These are phyloP conservation scores for Ciborinia camelliae DNA, from an alignment of 2,329 filamentous ascomycete species.

Conservation along the genomic window DNA sequence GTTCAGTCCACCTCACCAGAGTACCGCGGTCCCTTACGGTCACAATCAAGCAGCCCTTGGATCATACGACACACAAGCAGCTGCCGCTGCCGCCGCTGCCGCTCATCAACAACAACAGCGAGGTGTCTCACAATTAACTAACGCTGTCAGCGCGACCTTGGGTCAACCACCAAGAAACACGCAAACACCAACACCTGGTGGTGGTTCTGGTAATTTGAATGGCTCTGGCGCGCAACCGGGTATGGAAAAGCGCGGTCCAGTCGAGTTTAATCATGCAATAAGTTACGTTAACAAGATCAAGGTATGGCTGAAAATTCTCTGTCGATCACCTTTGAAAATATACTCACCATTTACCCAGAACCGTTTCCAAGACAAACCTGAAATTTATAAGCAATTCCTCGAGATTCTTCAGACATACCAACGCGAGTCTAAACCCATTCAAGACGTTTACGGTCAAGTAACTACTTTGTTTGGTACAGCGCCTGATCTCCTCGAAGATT, in stretches of 20 bases:
- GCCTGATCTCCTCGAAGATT: conserved; percentile 92
- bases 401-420: conserved; percentile 98
- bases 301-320: conserved; percentile 49
- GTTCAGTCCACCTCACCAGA: conserved; percentile 57
- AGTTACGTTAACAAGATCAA: conserved; percentile 99
- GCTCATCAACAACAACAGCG: conserved; percentile 62
- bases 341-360: conserved; percentile 56
- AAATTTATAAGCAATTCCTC: conserved; percentile 98
- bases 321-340: conserved; percentile 18
- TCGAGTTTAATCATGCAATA: conserved; percentile 98
- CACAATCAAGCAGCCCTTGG: conserved; percentile 38
- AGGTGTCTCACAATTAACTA: conserved; percentile 63
- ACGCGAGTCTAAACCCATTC: conserved; percentile 94
- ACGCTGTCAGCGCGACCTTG: conserved; percentile 47
- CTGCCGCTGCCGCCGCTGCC: conserved; percentile 41
- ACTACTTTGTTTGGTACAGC: conserved; percentile 91
- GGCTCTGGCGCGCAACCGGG: conserved; percentile 58
- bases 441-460: conserved; percentile 96
- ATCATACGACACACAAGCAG: conserved; percentile 43
- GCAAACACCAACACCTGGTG: conserved; percentile 57
- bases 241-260: conserved; percentile 84
- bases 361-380: conserved; percentile 90
- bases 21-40: conserved; percentile 47
- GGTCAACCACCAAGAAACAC: conserved; percentile 50
- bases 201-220: conserved; percentile 55